A percentile compares a stretch with the other conserved stretches of the same genome.
Evolutionary conservation across 106 monocot species (phyloP).

Genomic region (Phalaenopsis equestris): DNA sequence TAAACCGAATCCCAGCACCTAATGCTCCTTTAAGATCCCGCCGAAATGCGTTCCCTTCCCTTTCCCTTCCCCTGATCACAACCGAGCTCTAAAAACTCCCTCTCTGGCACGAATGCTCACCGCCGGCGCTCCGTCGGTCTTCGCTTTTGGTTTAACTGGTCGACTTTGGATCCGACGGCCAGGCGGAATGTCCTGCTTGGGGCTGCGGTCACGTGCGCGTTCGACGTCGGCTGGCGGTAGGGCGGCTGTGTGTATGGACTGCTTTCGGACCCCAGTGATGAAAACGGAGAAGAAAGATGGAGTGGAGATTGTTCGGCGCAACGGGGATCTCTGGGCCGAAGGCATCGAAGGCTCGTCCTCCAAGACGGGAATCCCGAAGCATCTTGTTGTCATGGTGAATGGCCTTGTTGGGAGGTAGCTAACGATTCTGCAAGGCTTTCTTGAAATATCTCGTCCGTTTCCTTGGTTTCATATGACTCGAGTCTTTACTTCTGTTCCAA

Average conservation of each 20-base stretch:
- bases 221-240: neutral
- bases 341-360: neutral
- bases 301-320: slow-evolving; percentile 24
- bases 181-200: slow-evolving; percentile 21
- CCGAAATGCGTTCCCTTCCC: no score
- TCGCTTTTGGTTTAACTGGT: slow-evolving; percentile 1
- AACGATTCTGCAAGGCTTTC: neutral
- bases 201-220: slow-evolving; percentile 20
- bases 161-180: neutral
- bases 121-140: slow-evolving; percentile 11
- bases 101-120: slow-evolving; percentile 24
- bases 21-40: no score
- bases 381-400: slow-evolving; percentile 68
- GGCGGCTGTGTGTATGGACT: slow-evolving; percentile 4
- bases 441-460: neutral
- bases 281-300: slow-evolving; percentile 11
- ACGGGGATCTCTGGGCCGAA: slow-evolving; percentile 54
- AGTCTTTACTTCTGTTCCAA: neutral
- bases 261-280: slow-evolving; percentile 11
- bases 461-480: neutral
- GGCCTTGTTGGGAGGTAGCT: slow-evolving; percentile 61
- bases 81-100: neutral
- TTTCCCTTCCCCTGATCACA: no score
- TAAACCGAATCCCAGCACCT: no score
- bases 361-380: slow-evolving; percentile 41